Base-by-base conservation (phyloP, 768 basidiomycete species). In the Russula ochroleuca region DNA sequence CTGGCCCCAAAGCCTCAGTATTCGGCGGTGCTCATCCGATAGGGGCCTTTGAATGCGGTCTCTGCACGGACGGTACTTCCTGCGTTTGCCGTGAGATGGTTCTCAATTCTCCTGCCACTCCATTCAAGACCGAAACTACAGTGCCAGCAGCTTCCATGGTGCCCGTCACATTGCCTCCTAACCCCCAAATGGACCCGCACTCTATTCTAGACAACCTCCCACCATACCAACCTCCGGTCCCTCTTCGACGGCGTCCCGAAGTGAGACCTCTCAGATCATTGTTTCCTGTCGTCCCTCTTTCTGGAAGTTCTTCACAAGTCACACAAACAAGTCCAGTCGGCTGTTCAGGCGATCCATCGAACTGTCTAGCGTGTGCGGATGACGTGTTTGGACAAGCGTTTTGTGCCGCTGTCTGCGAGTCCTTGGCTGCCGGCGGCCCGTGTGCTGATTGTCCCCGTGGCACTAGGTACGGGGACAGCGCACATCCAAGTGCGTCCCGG, bases 311-410 rank as follows among this genome's bases (percentile, higher is more conserved):
- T 47, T 62, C 73, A 37, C 69, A 69, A 61, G 56, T 71, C 40
- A 65, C 68, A 28, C 53, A 43, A n/a, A 33, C 55, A 17, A 70
- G 74, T 41, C 72, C 74, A 17, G 81, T 72, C 31, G 65, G 75
- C 38, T 95, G 93, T 73, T 89, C 92, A 19, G 93, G 93, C 14
- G 91, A 95, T 70, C 93, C 93, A 2, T 80, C 82, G 10, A 93
- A 94, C 73, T 95, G 93, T 71, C 73, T 83, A 57, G 93, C 92
- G 5, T 95, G 93, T 71, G 87, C 86, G 5, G 87, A 90, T 69
- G 93, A 94, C 72, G 80, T 81, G 23, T 94, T 94, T 67, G 92
- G 92, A 11, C 87, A 88, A 70, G 92, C 91, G 6, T 95, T 95
- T 73, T 95, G 93, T 72, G 79, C 80, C 43, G 90, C 89, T 23